phyloP scores from a whole-genome alignment of 2,329 filamentous ascomycete genomes.

The Alternaria rosae region DNA sequence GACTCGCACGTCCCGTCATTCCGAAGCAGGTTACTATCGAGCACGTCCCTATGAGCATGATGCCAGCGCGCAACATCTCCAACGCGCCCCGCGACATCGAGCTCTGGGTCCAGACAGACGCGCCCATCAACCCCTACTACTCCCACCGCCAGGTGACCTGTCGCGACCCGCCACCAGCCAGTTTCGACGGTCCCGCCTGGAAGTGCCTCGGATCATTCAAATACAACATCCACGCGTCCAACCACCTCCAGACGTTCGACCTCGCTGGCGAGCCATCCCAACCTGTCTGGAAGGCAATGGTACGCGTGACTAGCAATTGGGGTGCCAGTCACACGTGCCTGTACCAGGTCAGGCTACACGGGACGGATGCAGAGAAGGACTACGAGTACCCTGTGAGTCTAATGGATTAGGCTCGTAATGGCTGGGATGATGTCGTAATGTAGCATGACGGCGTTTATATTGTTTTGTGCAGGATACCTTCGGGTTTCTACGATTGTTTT shows the following conservation, averaged over 20 bases:
- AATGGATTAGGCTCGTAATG: constrained; percentile 22
- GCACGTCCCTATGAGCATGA: constrained; percentile 52
- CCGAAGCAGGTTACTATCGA: constrained; percentile 55
- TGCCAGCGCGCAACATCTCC: constrained; percentile 45
- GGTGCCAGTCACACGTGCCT: constrained; percentile 56
- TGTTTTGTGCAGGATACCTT: constrained; percentile 3
- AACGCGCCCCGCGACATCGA: constrained; percentile 55
- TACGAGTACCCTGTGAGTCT: constrained; percentile 27
- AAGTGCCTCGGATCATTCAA: constrained; percentile 51
- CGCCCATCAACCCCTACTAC: constrained; percentile 31
- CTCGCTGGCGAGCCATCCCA: constrained; percentile 40
- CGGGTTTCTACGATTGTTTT: constrained; percentile 6
- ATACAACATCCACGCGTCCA: constrained; percentile 52
- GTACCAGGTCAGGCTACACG: constrained; percentile 56
- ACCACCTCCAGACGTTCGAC: constrained; percentile 53
- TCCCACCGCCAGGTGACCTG: constrained; percentile 21
- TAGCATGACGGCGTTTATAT: constrained; percentile 11
- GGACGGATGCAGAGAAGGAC: constrained; percentile 35
- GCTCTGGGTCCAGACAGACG: constrained; percentile 53
- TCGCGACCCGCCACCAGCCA: constrained; percentile 20
- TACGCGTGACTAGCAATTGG: constrained; percentile 55
- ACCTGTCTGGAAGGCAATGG: constrained; percentile 45
- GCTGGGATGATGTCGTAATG: not conserved
- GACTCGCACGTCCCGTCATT: constrained; percentile 45
- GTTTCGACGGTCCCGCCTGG: constrained; percentile 29